Base-by-base conservation (phyloP, 257 asterid species). In the Oldenlandia corymbosa region DNA sequence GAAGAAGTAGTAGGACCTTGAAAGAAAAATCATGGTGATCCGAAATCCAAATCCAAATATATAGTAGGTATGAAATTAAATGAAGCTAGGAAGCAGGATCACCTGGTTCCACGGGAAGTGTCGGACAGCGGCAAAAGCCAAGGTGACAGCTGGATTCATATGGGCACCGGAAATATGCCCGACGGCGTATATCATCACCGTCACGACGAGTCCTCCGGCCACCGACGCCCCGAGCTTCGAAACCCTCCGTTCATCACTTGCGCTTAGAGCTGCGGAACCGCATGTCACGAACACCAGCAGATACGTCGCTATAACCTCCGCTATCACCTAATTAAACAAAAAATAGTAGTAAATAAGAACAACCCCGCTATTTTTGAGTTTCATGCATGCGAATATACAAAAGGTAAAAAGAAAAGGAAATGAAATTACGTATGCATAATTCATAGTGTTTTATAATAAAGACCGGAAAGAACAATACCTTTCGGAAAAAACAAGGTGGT, bases 141-240 rank as follows among this genome's bases (percentile, higher is more conserved):
- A 65, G 64, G 97, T 87, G 28, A 90, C 96, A 30, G 96, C 97
- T 5, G 97, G 96, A 65, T 90, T 90, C 95, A 85, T 90, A 66
- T 90, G 97, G 2, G 97, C 97, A 36, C 96, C 96, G 30, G 96
- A 90, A 64, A 90, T 84, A 69, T 88, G 97, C 14, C 97, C 97
- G 36, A 90, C 96, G 8, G 97, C 94, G 46, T 90, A 88, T 46
- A 90, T 88, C 96, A 88, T 85, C 13, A 85, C 96, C 26, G 96
- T 87, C 10, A 90, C 91, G n/a, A 88, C 79, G 12, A 90, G 93
- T 2, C 97, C 97, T 5, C 96, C 95, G 0, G 92, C 92, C 13
- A 87, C 76, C 0, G 97, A 90, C 0, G 93, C 96, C 50, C 93
- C 97, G 0, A 90, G 94, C 4, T 75, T 69, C 2, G 97, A 82